Conservation (phyloP, 352 stramenopile genomes). For the Phytophthora vignae region DNA sequence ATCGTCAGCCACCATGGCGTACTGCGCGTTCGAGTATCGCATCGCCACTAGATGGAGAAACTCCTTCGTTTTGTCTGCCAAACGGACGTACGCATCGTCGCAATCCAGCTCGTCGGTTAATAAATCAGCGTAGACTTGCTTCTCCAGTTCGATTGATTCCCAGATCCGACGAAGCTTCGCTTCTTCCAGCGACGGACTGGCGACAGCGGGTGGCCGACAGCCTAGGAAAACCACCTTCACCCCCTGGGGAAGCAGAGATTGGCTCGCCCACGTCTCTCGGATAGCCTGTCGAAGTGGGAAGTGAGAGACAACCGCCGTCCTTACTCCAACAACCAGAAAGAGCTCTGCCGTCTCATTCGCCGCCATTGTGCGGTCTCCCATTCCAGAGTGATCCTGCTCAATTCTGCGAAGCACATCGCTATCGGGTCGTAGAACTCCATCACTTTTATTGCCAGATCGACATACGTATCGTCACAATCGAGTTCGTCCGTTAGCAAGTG, state of each 20-base stretch:
- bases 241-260: neutral
- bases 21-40: constrained; percentile 17
- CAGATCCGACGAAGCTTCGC: neutral
- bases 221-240: constrained; percentile 23
- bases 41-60: constrained; percentile 49
- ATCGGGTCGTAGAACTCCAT: constrained; percentile 38
- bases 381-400: neutral
- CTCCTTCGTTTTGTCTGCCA: constrained; percentile 41
- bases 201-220: constrained; percentile 3
- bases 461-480: constrained; percentile 50
- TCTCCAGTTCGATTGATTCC: constrained; percentile 32
- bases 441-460: constrained; percentile 44
- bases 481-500: constrained; percentile 53
- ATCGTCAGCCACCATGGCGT: constrained; percentile 47
- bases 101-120: constrained; percentile 45
- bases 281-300: constrained; percentile 37
- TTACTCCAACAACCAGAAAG: constrained; percentile 49
- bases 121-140: constrained; percentile 39
- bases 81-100: constrained; percentile 36
- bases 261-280: constrained; percentile 43
- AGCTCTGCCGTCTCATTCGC: neutral
- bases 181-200: neutral
- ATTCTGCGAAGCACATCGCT: neutral
- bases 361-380: neutral
- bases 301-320: constrained; percentile 38